phyloP scores from a whole-genome alignment of 768 basidiomycete species.

The Peribolospora baueri region DNA sequence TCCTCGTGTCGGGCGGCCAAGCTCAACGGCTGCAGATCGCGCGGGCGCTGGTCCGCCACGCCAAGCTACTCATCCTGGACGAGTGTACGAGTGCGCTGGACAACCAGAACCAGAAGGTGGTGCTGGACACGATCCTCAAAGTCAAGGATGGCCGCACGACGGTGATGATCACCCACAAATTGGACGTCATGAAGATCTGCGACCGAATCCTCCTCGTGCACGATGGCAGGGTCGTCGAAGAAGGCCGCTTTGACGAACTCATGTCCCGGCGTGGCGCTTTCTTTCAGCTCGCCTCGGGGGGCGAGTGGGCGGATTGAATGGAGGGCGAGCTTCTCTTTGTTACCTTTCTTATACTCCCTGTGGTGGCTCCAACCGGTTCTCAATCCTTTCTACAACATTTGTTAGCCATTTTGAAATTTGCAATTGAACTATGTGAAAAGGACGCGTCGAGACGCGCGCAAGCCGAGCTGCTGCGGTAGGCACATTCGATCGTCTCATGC shows the following conservation, averaged over 20 bases:
- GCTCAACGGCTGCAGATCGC: constrained; percentile 84
- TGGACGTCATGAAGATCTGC: constrained; percentile 73
- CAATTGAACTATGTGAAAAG: no score
- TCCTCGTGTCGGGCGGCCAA: constrained; percentile 79
- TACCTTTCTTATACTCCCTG: no score
- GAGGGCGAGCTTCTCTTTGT: no score
- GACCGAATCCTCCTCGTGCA: constrained; percentile 62
- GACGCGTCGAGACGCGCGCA: no score
- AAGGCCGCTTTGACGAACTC: constrained; percentile 50
- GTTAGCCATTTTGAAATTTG: no score
- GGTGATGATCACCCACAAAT: constrained; percentile 79
- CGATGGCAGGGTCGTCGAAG: constrained; percentile 51
- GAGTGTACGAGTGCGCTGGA: constrained; percentile 91
- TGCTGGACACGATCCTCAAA: constrained; percentile 46
- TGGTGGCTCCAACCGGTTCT: no score
- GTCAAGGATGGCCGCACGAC: constrained; percentile 53
- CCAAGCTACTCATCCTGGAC: constrained; percentile 58
- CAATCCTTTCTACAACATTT: no score
- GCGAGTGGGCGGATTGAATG: constrained; percentile 7
- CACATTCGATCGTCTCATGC: no score
- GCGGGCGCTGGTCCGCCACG: constrained; percentile 52
- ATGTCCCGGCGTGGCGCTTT: constrained; percentile 27
- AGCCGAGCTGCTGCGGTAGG: no score
- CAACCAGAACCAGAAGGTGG: constrained; percentile 51
- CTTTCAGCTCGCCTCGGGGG: constrained; percentile 6